phyloP scores from a whole-genome alignment of 305 asterid genomes.

The Fraxinus sp. region DNA sequence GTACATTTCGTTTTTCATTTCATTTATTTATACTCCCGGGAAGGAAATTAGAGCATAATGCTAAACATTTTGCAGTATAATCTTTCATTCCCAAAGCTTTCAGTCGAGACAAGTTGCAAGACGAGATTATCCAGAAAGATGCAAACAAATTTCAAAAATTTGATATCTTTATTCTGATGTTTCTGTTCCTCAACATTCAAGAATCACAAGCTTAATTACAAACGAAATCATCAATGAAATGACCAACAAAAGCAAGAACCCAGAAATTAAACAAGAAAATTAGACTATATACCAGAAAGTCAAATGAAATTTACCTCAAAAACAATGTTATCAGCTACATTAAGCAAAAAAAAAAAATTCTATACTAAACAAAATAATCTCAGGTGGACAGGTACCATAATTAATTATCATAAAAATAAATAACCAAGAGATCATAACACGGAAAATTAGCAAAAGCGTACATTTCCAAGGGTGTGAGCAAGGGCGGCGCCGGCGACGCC shows the following conservation, averaged over 20 bases:
- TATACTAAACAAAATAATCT: background rate
- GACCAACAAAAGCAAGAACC: background rate
- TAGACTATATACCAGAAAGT: background rate
- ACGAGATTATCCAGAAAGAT: background rate
- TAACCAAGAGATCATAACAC: background rate
- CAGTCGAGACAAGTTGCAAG: background rate
- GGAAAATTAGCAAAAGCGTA: background rate
- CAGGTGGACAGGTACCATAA: background rate
- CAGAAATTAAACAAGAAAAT: background rate
- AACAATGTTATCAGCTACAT: background rate
- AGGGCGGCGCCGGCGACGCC: constrained; percentile 8
- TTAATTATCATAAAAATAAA: background rate
- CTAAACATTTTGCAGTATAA: background rate
- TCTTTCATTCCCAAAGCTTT: background rate
- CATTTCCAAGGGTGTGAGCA: constrained; percentile 11
- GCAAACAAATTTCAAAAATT: background rate
- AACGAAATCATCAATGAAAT: background rate
- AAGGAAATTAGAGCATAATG: background rate
- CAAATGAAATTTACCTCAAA: background rate
- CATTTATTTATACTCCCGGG: background rate
- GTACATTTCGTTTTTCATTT: background rate
- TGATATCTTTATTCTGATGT: background rate
- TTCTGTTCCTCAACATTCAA: background rate
- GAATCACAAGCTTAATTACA: background rate
- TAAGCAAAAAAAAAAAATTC: background rate